A percentile compares a stretch with the other conserved stretches of the same genome.
These are phyloP conservation scores for Brettanomyces anomalus DNA, from an alignment of 805 yeast genomes.

Conservation along the genomic window DNA sequence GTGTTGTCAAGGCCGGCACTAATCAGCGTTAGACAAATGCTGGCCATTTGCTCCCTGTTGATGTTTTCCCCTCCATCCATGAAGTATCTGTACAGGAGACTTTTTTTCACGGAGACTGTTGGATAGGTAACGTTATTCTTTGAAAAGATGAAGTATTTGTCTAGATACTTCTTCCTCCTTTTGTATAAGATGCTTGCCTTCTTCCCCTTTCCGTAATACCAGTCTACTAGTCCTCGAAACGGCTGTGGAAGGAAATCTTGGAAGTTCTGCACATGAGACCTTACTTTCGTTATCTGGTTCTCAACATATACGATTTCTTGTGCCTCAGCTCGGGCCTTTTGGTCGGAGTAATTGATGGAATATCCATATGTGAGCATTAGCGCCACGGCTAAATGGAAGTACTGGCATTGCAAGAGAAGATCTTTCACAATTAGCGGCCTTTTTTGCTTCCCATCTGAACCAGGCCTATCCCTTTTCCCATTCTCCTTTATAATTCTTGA, in stretches of 20 bases:
- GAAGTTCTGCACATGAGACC: constrained; percentile 49
- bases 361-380: constrained; percentile 45
- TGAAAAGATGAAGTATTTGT: constrained; percentile 26
- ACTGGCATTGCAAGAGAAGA: constrained; percentile 35
- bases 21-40: constrained; percentile 65
- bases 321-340: constrained; percentile 32
- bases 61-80: constrained; percentile 6
- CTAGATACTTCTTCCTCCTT: constrained; percentile 43
- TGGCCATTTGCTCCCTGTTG: constrained; percentile 21
- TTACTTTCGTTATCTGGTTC: constrained; percentile 42
- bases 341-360: constrained; percentile 33
- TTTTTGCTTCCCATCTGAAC: constrained; percentile 20
- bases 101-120: constrained; percentile 8
- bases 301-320: constrained; percentile 48
- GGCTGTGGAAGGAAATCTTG: constrained; percentile 43
- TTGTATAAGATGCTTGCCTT: constrained; percentile 24
- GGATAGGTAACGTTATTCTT: constrained; percentile 8
- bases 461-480: too few species aligned
- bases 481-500: constrained; percentile 8
- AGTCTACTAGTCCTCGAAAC: constrained; percentile 22
- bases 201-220: constrained; percentile 8
- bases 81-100: constrained; percentile 21
- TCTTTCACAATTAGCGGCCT: constrained; percentile 16
- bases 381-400: constrained; percentile 42
- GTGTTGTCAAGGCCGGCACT: constrained; percentile 75